A percentile compares a stretch with the other conserved stretches of the same genome.
Evolutionary conservation across 169 alveolate species (phyloP).

Genomic region (Theileria equi): DNA sequence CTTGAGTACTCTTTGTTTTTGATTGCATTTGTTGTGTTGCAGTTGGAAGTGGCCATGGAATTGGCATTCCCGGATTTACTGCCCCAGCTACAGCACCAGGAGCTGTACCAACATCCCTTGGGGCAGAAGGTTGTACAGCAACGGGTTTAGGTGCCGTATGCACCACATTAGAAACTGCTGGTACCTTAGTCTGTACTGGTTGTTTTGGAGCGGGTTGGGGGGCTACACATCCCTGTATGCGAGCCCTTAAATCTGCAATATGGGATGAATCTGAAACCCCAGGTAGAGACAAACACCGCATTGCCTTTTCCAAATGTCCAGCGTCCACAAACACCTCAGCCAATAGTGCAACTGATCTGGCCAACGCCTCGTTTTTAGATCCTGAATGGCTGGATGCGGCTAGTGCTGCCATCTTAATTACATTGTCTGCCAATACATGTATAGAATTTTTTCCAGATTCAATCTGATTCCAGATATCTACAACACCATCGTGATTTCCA

Average conservation of each 20-base stretch:
- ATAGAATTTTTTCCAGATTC: constrained; percentile 13
- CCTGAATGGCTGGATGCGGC: constrained; percentile 8
- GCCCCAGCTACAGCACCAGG: constrained; percentile 84
- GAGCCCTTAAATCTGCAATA: not conserved
- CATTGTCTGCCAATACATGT: constrained; percentile 23
- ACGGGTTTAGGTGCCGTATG: not conserved
- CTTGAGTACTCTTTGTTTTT: constrained; percentile 62
- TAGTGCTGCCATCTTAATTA: constrained; percentile 30
- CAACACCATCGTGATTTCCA: constrained; percentile 69
- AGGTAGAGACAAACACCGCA: constrained; percentile 40
- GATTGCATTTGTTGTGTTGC: constrained; percentile 79
- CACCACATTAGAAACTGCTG: not conserved
- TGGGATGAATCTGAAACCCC: constrained; percentile 10
- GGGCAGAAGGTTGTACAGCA: not conserved
- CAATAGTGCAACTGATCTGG: constrained; percentile 19
- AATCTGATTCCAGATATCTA: constrained; percentile 71
- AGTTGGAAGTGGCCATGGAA: constrained; percentile 87
- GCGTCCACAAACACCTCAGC: constrained; percentile 56
- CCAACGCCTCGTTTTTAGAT: constrained; percentile 9
- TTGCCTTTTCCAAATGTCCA: constrained; percentile 45
- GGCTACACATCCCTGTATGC: too few species aligned
- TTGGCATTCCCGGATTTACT: constrained; percentile 85
- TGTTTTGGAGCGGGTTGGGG: not conserved
- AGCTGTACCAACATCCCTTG: constrained; percentile 37
- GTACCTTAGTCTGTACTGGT: constrained; percentile 1